phyloP scores from a whole-genome alignment of 495 filamentous ascomycete genomes.

The Jackrogersella minutella region DNA sequence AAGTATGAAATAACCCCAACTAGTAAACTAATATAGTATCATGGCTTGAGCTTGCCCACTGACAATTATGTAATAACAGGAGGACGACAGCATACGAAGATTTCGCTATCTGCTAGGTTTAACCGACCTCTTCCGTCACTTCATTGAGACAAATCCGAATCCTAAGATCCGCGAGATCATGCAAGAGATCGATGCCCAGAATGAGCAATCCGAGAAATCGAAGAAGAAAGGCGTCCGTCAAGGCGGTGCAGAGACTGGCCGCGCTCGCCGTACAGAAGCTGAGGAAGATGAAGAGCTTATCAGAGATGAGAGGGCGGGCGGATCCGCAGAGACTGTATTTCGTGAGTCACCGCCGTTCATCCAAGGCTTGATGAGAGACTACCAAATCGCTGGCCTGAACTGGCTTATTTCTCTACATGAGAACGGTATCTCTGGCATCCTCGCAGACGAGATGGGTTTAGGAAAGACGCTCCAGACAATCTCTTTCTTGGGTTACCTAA shows the following conservation, averaged over 20 bases:
- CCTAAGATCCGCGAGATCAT: constrained; percentile 91
- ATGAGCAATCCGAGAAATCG: constrained; percentile 74
- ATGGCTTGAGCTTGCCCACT: constrained; percentile 16
- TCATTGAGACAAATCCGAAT: constrained; percentile 97
- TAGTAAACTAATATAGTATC: constrained; percentile 5
- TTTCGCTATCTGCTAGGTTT: constrained; percentile 96
- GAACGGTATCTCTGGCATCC: constrained; percentile 97
- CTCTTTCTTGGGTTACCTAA: constrained; percentile 91
- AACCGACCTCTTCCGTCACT: constrained; percentile 98
- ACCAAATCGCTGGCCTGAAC: constrained; percentile 92
- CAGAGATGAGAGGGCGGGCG: constrained; percentile 87
- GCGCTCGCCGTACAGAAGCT: constrained; percentile 89
- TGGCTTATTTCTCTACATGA: constrained; percentile 99
- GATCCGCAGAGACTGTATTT: constrained; percentile 86
- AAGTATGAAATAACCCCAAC: constrained; percentile 64
- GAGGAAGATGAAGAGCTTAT: constrained; percentile 97
- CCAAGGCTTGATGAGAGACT: constrained; percentile 91
- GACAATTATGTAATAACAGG: constrained; percentile 60
- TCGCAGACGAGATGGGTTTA: constrained; percentile 97
- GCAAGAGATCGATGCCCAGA: constrained; percentile 90
- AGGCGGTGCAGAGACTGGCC: constrained; percentile 82
- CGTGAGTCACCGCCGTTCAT: constrained; percentile 91
- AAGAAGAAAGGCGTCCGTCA: constrained; percentile 79
- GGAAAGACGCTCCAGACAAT: constrained; percentile 98
- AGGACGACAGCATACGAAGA: constrained; percentile 93